phyloP scores from a whole-genome alignment of 1,284 basidiomycete species.

The Erythrobasidium hasegawianum region DNA sequence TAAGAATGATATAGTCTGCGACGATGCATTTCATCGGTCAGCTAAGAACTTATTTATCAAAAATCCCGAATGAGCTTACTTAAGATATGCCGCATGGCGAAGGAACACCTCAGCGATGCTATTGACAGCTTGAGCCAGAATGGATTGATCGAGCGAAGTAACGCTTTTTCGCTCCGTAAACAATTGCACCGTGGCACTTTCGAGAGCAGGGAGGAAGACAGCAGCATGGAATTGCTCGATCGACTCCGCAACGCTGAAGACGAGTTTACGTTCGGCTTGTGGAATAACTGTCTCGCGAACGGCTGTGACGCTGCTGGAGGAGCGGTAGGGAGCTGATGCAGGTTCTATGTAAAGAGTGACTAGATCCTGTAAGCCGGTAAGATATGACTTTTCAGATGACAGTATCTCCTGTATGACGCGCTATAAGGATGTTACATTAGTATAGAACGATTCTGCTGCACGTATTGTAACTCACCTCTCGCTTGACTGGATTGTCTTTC shows the following conservation, averaged over 20 bases:
- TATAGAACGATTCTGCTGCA: too few species aligned
- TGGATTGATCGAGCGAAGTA: constrained; percentile 9
- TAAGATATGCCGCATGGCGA: constrained; percentile 94
- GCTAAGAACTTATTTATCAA: too few species aligned
- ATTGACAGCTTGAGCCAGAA: constrained; percentile 59
- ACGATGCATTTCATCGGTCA: too few species aligned
- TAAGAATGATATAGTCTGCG: constrained; percentile 80
- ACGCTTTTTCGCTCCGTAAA: constrained; percentile 14
- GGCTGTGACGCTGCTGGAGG: constrained; percentile 53
- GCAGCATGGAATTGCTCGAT: constrained; percentile 87
- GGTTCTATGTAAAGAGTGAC: constrained; percentile 93
- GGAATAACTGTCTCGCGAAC: constrained; percentile 81
- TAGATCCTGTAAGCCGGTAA: constrained; percentile 84
- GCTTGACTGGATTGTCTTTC: constrained; percentile 47
- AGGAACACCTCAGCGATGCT: constrained; percentile 81
- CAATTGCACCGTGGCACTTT: constrained; percentile 48
- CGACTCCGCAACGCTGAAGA: constrained; percentile 87
- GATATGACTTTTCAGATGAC: constrained; percentile 92
- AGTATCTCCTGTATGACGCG: constrained; percentile 49
- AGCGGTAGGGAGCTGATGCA: constrained; percentile 61
- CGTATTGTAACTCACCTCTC: constrained; percentile 36
- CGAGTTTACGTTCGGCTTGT: constrained; percentile 76
- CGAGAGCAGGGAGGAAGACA: constrained; percentile 84
- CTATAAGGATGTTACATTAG: too few species aligned
- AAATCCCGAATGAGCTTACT: too few species aligned